Evolutionary conservation across 1,284 basidiomycete species (phyloP), one percentile per base, ranked within the genome.

Genomic region (Cryptococcus sp.): DNA sequence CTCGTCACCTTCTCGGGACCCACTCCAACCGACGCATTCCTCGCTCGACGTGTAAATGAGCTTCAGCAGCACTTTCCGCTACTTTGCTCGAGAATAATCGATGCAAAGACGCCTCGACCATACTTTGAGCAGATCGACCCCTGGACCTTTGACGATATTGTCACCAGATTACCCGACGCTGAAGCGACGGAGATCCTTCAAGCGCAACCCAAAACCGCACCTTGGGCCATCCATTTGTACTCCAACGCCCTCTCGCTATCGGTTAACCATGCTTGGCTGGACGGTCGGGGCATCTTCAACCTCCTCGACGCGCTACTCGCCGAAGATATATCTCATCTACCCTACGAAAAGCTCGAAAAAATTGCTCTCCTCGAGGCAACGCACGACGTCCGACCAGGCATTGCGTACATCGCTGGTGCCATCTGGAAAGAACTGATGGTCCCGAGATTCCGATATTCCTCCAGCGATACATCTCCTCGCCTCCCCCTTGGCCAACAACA

Each of bases 31-130:
- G 1, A 21, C 22, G 0, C 21, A 28, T 53, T 42, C 28, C 55
- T 68, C 3, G 26, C 49, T n/a, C 26, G 43, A 18, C 59, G 66
- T 0, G 54, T 66, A 9, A 34, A 38, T 1, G 52, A 56, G 32
- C 52, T 68, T 14, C 66, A 68, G 33, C 37, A 48, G 7, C 54
- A 59, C 16, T 61, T 65, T 46, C 66, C 68, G 0, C 53, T 60
- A 10, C 56, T 70, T 0, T 50, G 51, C 41, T 24, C 58, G 2
- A 36, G 41, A 7, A 39, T 67, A 0, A 37, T 46, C 2, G 62
- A 48, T 14, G 28, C 10, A 5, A 33, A 45, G 7, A 58, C 55
- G 0, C 21, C 47, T 5, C 35, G 34, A 14, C 60, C 62, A 6
- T 25, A 25, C 18, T 52, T 54, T 22, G 25, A 5, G 18, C 49